These are phyloP conservation scores for Lotmaria passim DNA, from an alignment of 208 protist species.

Conservation along the genomic window DNA sequence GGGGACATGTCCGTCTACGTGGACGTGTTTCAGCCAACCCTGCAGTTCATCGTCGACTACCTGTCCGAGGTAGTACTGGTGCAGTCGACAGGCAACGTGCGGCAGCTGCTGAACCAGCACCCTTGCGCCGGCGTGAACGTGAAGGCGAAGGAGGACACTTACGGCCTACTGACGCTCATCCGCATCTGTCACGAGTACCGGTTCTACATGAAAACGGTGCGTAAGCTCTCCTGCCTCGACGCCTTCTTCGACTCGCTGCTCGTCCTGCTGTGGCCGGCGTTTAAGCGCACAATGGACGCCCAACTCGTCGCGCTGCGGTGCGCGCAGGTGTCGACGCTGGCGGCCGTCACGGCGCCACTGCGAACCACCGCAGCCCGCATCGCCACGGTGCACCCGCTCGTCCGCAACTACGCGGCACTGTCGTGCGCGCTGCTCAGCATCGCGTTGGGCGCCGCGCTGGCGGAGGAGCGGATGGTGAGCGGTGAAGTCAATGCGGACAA, in stretches of 20 bases:
- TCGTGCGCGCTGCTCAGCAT: conserved; percentile 35
- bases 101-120: conserved; percentile 49
- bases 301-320: conserved; percentile 71
- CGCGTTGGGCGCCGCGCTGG: conserved; percentile 28
- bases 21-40: conserved; percentile 72
- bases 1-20: conserved; percentile 83
- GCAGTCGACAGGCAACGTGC: conserved; percentile 41
- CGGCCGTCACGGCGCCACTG: conserved; percentile 25
- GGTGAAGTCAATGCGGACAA: neutral
- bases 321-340: conserved; percentile 26
- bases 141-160: conserved; percentile 66
- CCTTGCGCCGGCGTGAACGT: conserved; percentile 53
- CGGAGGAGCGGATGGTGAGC: conserved; percentile 30
- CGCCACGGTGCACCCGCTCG: conserved; percentile 62
- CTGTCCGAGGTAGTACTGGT: conserved; percentile 73
- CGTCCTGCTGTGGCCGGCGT: conserved; percentile 77
- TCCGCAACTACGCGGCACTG: conserved; percentile 32
- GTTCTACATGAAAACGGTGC: conserved; percentile 69
- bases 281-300: conserved; percentile 70
- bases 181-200: conserved; percentile 82
- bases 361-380: conserved; percentile 37
- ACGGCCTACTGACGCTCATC: conserved; percentile 80
- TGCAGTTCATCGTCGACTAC: conserved; percentile 88
- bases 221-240: conserved; percentile 76
- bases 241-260: conserved; percentile 84